A percentile compares a stretch with the other conserved stretches of the same genome.
Conservation (phyloP, 306 rosid species). For the Medicago arabica region DNA sequence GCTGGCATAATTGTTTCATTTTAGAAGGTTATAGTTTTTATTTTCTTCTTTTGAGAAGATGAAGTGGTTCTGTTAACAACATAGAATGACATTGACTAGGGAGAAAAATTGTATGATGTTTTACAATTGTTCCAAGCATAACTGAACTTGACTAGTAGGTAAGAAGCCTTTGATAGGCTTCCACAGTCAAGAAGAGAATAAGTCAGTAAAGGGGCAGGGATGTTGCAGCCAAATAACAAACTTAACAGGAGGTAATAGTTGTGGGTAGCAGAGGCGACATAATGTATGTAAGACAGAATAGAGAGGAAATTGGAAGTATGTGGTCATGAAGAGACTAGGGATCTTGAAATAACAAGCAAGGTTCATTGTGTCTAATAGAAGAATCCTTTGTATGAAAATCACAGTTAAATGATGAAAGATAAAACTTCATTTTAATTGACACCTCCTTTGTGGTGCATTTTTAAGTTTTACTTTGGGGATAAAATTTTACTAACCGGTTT, state of each 20-base stretch:
- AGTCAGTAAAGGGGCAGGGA: background rate
- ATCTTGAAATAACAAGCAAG: too few species aligned
- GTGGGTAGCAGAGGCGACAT: background rate
- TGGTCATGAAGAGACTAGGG: background rate
- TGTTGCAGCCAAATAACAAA: slow-evolving; percentile 2
- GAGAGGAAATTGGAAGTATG: background rate
- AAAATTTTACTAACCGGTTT: slow-evolving; percentile 13
- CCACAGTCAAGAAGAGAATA: background rate
- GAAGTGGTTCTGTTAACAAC: background rate
- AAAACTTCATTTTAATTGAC: slow-evolving; percentile 10
- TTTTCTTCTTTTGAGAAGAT: background rate
- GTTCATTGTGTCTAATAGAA: background rate
- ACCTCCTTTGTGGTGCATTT: slow-evolving; percentile 2
- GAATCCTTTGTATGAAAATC: background rate
- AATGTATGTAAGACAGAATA: background rate
- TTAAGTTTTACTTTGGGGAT: background rate
- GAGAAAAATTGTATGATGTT: too few species aligned
- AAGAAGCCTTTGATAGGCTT: slow-evolving; percentile 2
- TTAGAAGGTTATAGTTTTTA: background rate
- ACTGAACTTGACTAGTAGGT: background rate
- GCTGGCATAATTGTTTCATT: background rate
- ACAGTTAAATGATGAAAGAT: slow-evolving; percentile 6
- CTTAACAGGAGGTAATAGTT: too few species aligned
- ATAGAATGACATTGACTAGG: too few species aligned
- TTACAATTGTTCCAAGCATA: background rate